Percentiles rank a stretch among this genome's conserved stretches.
These are phyloP conservation scores for Warburgia ugandensis DNA, from an alignment of 164 flowering plant genomes.

Conservation along the genomic window DNA sequence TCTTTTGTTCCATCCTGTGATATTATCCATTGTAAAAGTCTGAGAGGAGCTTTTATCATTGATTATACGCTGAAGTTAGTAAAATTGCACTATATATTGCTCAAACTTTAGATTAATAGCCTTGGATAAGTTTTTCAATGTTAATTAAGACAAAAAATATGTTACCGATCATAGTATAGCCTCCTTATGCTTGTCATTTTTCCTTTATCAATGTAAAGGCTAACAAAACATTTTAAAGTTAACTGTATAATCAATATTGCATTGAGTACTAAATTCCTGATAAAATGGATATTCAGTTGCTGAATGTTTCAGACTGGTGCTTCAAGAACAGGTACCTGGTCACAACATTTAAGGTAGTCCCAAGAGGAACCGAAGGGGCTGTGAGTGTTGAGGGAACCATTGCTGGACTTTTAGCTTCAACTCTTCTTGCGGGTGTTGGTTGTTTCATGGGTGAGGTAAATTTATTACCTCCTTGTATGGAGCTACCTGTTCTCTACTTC, in stretches of 20 bases:
- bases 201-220: neutral
- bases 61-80: too few species aligned
- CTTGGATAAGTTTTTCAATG: too few species aligned
- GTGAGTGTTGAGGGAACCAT: slow-evolving; percentile 91
- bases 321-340: slow-evolving; percentile 65
- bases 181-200: neutral
- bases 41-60: too few species aligned
- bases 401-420: slow-evolving; percentile 78
- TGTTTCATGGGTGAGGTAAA: slow-evolving; percentile 62
- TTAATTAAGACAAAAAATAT: too few species aligned
- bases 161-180: too few species aligned
- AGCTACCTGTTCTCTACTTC: neutral
- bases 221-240: neutral
- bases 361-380: slow-evolving; percentile 97
- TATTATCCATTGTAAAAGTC: too few species aligned
- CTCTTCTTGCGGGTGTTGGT: slow-evolving; percentile 65
- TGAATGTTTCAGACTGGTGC: slow-evolving; percentile 13
- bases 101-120: too few species aligned
- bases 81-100: too few species aligned
- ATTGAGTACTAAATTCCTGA: slow-evolving; percentile 6
- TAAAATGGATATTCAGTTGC: slow-evolving; percentile 4
- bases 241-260: too few species aligned
- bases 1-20: too few species aligned
- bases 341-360: slow-evolving; percentile 83
- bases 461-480: neutral